Percentiles rank a stretch among this genome's conserved stretches.
phyloP scores from a whole-genome alignment of 2,329 filamentous ascomycete genomes.

The Xylaria sp. region DNA sequence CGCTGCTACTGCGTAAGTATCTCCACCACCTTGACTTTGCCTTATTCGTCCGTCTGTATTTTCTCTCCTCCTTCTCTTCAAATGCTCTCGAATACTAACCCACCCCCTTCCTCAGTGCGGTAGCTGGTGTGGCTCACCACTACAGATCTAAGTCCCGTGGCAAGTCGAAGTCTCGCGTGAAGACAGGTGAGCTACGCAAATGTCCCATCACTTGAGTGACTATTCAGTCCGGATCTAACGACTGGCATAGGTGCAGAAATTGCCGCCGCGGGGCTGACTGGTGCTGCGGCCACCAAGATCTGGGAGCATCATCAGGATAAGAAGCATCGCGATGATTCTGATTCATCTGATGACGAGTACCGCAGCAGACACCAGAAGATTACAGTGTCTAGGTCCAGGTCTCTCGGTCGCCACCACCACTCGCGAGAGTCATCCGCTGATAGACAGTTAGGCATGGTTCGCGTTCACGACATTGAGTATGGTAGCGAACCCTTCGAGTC shows the following conservation, averaged over 20 bases:
- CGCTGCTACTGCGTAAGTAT: slow-evolving; percentile 44
- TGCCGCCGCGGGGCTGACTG: slow-evolving; percentile 54
- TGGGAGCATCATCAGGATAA: slow-evolving; percentile 58
- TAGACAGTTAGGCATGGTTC: slow-evolving; percentile 58
- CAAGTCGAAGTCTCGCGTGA: slow-evolving; percentile 36
- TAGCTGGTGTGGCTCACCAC: slow-evolving; percentile 55
- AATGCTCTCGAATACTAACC: slow-evolving; percentile 14
- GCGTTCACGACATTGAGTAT: slow-evolving; percentile 51
- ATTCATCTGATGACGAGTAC: slow-evolving; percentile 33
- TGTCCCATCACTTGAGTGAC: not conserved
- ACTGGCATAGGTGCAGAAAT: slow-evolving; percentile 45
- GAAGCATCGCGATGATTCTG: slow-evolving; percentile 44
- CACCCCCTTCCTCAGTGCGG: slow-evolving; percentile 35
- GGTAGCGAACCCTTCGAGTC: slow-evolving; percentile 51
- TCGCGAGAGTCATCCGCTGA: slow-evolving; percentile 51
- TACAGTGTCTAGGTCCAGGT: slow-evolving; percentile 41
- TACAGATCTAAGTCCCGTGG: slow-evolving; percentile 46
- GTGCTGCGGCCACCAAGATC: slow-evolving; percentile 55
- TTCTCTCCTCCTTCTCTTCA: not conserved
- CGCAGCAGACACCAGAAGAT: slow-evolving; percentile 27
- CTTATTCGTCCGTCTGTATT: not conserved
- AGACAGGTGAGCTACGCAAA: slow-evolving; percentile 36
- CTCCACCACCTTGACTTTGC: not conserved
- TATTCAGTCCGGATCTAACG: slow-evolving; percentile 12
- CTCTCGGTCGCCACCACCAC: slow-evolving; percentile 39